Conservation (phyloP, 768 basidiomycete genomes). For the Mrakia blollopis region DNA sequence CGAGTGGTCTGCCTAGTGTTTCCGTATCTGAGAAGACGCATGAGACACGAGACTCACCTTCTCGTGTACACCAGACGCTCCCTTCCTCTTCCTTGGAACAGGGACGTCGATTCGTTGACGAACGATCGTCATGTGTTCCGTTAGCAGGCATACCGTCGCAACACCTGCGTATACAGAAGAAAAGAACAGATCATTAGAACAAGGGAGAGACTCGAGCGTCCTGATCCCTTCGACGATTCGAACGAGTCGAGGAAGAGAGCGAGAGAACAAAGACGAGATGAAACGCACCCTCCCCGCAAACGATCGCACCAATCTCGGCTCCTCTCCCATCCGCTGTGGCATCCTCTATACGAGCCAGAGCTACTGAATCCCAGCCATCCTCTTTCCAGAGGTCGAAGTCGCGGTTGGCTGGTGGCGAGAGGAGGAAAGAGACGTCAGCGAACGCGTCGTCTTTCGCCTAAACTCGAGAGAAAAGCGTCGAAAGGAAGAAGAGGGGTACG, state of each 20-base stretch:
- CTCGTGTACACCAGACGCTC: constrained; percentile 79
- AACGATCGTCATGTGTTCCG: constrained; percentile 93
- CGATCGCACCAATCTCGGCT: constrained; percentile 91
- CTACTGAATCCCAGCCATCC: constrained; percentile 87
- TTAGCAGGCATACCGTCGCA: constrained; percentile 88
- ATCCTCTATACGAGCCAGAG: constrained; percentile 73
- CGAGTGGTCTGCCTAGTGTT: no score
- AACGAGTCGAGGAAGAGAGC: background rate
- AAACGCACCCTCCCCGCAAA: constrained; percentile 77
- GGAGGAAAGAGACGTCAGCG: background rate
- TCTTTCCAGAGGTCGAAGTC: constrained; percentile 82
- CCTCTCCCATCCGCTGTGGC: constrained; percentile 88
- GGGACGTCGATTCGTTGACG: constrained; percentile 80
- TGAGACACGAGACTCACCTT: constrained; percentile 49
- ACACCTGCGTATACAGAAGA: constrained; percentile 51
- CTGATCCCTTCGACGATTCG: no score
- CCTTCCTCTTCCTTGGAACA: constrained; percentile 83
- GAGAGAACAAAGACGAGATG: background rate
- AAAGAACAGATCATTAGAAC: background rate
- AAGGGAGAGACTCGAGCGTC: background rate
- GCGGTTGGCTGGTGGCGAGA: constrained; percentile 57
- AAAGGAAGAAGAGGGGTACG: background rate
- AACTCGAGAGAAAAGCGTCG: background rate
- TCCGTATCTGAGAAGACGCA: background rate
- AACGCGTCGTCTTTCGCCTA: no score